These are phyloP conservation scores for Mycena galopus DNA, from an alignment of 768 basidiomycete genomes.

Conservation along the genomic window DNA sequence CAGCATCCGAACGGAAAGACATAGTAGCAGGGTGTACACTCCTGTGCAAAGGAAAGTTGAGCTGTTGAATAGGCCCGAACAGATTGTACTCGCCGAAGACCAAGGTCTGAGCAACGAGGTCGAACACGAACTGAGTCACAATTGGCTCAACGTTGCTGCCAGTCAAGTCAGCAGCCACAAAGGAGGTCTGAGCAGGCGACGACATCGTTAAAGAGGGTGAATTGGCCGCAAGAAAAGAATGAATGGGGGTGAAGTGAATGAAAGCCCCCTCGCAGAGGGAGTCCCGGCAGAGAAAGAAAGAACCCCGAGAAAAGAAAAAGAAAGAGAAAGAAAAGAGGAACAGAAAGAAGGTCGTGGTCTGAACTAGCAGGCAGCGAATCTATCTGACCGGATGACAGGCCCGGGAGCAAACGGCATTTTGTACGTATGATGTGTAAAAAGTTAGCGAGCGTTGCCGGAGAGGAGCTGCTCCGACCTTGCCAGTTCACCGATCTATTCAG, in stretches of 20 bases:
- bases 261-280: conserved; percentile 12
- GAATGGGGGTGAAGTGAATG: too few relatives aligned
- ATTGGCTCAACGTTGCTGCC: neutral
- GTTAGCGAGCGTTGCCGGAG: too few relatives aligned
- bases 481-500: too few relatives aligned
- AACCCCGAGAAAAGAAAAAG: neutral
- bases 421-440: too few relatives aligned
- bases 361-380: neutral
- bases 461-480: too few relatives aligned
- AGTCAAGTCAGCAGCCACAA: neutral
- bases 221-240: neutral
- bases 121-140: neutral
- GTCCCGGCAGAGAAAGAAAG: neutral
- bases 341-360: neutral
- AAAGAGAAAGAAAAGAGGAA: neutral
- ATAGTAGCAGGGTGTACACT: neutral
- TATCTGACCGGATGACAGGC: neutral
- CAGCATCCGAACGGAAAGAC: neutral
- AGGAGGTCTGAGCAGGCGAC: neutral
- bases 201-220: neutral
- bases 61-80: neutral
- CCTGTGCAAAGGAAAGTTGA: neutral
- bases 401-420: neutral
- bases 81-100: neutral
- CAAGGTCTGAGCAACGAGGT: neutral